phyloP scores from a whole-genome alignment of 108 stramenopile genomes.

The Mediolabrus comicus region DNA sequence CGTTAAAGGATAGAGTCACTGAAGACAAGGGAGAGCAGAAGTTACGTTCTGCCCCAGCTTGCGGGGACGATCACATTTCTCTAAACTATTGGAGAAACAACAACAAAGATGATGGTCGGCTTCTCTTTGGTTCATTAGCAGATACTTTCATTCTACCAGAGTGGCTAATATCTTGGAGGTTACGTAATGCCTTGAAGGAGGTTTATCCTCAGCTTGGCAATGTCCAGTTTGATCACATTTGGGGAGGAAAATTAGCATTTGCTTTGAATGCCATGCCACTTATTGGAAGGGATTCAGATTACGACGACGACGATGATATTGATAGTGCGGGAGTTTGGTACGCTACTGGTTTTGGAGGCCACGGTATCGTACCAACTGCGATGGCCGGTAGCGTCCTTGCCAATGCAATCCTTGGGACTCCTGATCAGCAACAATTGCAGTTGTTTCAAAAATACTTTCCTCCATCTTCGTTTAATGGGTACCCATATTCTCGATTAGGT shows the following conservation, averaged over 20 bases:
- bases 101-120: conserved; percentile 10
- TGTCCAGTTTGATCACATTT: conserved; percentile 28
- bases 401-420: conserved; percentile 36
- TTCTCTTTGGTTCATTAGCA: conserved; percentile 37
- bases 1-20: conserved; percentile 6
- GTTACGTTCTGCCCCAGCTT: conserved; percentile 13
- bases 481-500: conserved; percentile 28
- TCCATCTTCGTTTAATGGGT: conserved; percentile 33
- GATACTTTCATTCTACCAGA: conserved; percentile 22
- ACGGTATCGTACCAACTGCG: conserved; percentile 41
- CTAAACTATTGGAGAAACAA: conserved; percentile 41
- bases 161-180: conserved; percentile 23
- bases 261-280: conserved; percentile 31
- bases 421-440: conserved; percentile 31
- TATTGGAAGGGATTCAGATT: conserved; percentile 34
- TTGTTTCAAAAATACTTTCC: conserved; percentile 41
- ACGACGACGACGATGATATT: conserved; percentile 28
- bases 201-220: conserved; percentile 32
- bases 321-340: conserved; percentile 32
- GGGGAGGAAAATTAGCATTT: conserved; percentile 37
- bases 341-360: conserved; percentile 35
- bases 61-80: conserved; percentile 38
- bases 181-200: conserved; percentile 30
- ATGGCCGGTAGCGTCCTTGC: conserved; percentile 37
- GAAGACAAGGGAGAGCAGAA: background rate